Conservation (phyloP, 345 rosid genomes). For the Brassica nigra region DNA sequence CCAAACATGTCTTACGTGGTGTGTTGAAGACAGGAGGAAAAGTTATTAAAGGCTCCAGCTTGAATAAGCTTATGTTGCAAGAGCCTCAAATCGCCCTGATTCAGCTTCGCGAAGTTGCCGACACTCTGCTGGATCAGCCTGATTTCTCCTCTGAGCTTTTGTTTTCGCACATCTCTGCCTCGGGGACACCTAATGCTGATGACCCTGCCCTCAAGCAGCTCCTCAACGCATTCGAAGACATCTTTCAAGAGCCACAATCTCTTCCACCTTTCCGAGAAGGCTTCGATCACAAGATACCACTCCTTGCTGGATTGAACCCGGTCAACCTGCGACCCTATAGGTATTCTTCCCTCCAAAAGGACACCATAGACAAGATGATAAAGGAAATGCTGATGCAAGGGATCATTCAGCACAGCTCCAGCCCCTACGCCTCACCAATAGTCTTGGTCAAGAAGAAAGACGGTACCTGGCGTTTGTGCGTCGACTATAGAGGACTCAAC, state of each 20-base stretch:
- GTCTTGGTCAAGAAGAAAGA: background rate
- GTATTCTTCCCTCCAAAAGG: background rate
- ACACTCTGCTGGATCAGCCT: too few species aligned
- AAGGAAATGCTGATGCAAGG: background rate
- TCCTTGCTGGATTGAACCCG: background rate
- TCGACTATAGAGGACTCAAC: background rate
- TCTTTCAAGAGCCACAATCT: background rate
- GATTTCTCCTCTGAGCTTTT: too few species aligned
- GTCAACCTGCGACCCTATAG: background rate
- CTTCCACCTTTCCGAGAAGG: background rate
- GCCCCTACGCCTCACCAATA: background rate
- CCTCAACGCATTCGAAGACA: accelerated
- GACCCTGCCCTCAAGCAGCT: background rate
- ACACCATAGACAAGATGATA: background rate
- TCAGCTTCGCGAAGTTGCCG: background rate
- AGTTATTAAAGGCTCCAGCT: background rate
- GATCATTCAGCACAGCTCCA: background rate
- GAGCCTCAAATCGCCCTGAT: background rate
- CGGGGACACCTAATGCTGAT: background rate
- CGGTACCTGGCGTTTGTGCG: background rate
- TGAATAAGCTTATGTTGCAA: background rate
- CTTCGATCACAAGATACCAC: background rate
- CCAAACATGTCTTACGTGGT: background rate
- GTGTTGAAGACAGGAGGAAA: background rate
- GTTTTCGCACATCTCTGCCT: background rate